Percentiles rank a stretch among this genome's conserved stretches.
phyloP scores from a whole-genome alignment of 495 filamentous ascomycete species.

The Rostrohypoxylon terebratum region DNA sequence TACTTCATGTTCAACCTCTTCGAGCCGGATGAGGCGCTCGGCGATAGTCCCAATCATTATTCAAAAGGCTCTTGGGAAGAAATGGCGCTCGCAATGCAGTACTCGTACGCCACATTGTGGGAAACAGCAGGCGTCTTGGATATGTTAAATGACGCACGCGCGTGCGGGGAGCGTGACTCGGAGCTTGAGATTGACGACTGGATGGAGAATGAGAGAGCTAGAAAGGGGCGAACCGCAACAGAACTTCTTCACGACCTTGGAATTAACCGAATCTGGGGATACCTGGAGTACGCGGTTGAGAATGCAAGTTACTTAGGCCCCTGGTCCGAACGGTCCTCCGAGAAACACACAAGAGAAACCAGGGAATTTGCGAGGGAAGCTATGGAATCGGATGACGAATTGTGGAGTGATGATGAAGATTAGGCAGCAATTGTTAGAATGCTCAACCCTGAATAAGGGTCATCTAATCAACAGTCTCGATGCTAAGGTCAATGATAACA shows the following conservation, averaged over 20 bases:
- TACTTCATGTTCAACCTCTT: slow-evolving; percentile 52
- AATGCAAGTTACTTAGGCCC: slow-evolving; percentile 41
- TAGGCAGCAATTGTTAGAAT: too few relatives aligned
- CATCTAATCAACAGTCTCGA: too few relatives aligned
- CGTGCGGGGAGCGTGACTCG: slow-evolving; percentile 33
- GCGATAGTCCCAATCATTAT: slow-evolving; percentile 32
- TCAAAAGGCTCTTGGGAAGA: slow-evolving; percentile 44
- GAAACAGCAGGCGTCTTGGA: slow-evolving; percentile 56
- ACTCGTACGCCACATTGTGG: slow-evolving; percentile 53
- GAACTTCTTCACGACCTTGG: slow-evolving; percentile 28
- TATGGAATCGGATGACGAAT: not conserved
- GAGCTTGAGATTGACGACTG: slow-evolving; percentile 28
- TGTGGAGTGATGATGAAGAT: not conserved
- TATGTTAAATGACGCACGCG: slow-evolving; percentile 43
- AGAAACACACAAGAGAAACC: slow-evolving; percentile 14
- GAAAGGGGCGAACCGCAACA: slow-evolving; percentile 20
- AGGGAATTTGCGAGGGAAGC: not conserved
- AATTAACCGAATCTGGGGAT: slow-evolving; percentile 38
- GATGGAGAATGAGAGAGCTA: slow-evolving; percentile 8
- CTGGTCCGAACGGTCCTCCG: slow-evolving; percentile 39
- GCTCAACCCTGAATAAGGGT: too few relatives aligned
- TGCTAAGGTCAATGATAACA: too few relatives aligned
- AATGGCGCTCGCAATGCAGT: slow-evolving; percentile 50
- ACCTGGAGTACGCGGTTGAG: slow-evolving; percentile 37
- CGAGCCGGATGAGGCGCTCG: slow-evolving; percentile 49